These are phyloP conservation scores for Salix exigua DNA, from an alignment of 345 rosid genomes.

Conservation along the genomic window DNA sequence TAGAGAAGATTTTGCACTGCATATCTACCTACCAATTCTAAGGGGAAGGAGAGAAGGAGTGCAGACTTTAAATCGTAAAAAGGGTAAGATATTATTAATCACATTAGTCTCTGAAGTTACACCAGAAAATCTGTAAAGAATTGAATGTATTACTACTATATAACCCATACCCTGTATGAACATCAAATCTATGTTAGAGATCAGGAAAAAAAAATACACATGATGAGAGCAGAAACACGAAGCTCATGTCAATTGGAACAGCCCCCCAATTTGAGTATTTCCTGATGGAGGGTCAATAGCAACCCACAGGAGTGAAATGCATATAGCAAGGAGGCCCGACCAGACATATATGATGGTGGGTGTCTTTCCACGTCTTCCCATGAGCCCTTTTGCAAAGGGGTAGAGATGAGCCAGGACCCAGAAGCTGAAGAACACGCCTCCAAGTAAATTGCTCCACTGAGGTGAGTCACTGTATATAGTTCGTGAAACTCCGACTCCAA, in stretches of 20 bases:
- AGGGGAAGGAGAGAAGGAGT: not conserved
- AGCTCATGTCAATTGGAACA: conserved; percentile 44
- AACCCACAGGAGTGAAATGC: conserved; percentile 70
- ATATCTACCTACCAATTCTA: not conserved
- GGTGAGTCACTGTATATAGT: conserved; percentile 50
- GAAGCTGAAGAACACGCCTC: conserved; percentile 75
- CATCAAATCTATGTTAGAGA: not conserved
- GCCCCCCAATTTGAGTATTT: conserved; percentile 55
- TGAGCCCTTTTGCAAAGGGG: conserved; percentile 78
- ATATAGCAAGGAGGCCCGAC: conserved; percentile 72
- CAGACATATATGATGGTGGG: conserved; percentile 69
- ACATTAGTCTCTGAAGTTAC: not conserved
- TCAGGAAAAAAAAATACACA: not conserved
- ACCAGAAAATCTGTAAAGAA: not conserved
- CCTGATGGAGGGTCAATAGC: conserved; percentile 58
- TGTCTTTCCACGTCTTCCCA: conserved; percentile 72
- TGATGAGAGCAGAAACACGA: not conserved
- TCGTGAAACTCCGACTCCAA: conserved; percentile 51
- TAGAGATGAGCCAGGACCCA: conserved; percentile 83
- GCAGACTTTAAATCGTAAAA: not conserved
- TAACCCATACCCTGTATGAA: not conserved
- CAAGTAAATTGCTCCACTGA: conserved; percentile 59
- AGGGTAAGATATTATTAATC: not conserved
- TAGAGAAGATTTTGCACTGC: not conserved
- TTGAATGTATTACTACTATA: not conserved